phyloP scores from a whole-genome alignment of 108 stramenopile species.

The Nitzschia palea region DNA sequence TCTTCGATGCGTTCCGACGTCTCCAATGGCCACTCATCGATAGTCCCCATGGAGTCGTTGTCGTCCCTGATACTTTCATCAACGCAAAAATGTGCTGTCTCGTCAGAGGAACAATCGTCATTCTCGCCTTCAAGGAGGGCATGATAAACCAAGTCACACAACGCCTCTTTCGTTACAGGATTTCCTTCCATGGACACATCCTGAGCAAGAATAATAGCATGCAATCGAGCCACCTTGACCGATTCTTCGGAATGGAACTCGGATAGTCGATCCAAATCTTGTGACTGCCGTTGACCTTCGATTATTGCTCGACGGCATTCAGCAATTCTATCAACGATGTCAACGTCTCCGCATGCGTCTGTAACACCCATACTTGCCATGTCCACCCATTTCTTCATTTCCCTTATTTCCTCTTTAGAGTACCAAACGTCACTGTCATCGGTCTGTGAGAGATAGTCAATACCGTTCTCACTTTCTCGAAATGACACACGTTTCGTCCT shows the following conservation, averaged over 20 bases:
- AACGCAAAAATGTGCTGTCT: background rate
- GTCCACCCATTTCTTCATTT: background rate
- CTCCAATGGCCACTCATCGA: background rate
- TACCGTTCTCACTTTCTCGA: background rate
- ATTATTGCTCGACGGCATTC: background rate
- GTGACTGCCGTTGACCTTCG: background rate
- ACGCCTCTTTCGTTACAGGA: too few relatives aligned
- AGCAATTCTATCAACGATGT: background rate
- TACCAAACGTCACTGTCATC: background rate
- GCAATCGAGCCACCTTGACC: background rate
- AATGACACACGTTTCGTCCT: background rate
- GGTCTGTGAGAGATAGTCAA: background rate
- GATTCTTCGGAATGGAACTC: background rate
- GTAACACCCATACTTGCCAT: background rate
- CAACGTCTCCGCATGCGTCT: slow-evolving; percentile 2
- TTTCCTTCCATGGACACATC: background rate
- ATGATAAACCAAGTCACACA: background rate
- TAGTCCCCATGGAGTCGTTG: background rate
- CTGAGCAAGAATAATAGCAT: background rate
- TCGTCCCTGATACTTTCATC: background rate
- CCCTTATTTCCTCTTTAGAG: background rate
- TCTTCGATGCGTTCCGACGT: too few relatives aligned
- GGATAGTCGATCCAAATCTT: background rate
- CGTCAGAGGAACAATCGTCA: background rate
- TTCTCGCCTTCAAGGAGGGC: background rate